These are phyloP conservation scores for Cystobasidium slooffiae DNA, from an alignment of 1,284 basidiomycete species.

Conservation along the genomic window DNA sequence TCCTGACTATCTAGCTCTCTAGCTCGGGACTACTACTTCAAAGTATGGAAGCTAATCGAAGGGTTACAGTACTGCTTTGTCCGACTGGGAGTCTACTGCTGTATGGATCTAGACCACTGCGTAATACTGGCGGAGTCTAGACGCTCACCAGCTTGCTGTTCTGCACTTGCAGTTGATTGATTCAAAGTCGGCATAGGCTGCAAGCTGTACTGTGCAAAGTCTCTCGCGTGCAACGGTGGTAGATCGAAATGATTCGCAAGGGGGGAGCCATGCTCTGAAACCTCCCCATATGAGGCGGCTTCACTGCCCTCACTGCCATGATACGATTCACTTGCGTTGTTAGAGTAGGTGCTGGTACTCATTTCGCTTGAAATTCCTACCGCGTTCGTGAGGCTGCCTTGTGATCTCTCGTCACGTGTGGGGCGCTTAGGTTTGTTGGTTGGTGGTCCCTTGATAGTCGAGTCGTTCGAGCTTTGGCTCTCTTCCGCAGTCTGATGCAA, in stretches of 20 bases:
- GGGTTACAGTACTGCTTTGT: too few relatives aligned
- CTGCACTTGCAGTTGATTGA: too few relatives aligned
- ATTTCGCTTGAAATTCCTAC: too few relatives aligned
- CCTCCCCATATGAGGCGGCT: background rate
- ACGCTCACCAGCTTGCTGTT: too few relatives aligned
- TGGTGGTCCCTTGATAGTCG: slow-evolving; percentile 23
- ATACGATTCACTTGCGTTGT: background rate
- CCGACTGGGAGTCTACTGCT: too few relatives aligned
- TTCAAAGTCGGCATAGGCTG: background rate
- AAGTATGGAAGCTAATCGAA: too few relatives aligned
- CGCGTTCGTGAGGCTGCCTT: background rate
- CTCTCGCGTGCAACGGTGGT: background rate
- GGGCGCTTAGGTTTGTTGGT: slow-evolving; percentile 1
- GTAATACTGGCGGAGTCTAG: too few relatives aligned
- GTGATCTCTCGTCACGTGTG: too few relatives aligned
- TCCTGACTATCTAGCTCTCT: too few relatives aligned
- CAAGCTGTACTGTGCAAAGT: background rate
- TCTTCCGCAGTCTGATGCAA: background rate
- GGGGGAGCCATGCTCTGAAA: background rate
- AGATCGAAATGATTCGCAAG: background rate
- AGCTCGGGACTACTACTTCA: too few relatives aligned
- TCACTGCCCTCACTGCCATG: background rate
- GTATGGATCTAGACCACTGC: too few relatives aligned
- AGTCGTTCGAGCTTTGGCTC: slow-evolving; percentile 20
- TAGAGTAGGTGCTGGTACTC: too few relatives aligned